Evolutionary conservation across 2,329 filamentous ascomycete species (phyloP).

Genomic region (Stachybotrys chlorohalonatus): DNA sequence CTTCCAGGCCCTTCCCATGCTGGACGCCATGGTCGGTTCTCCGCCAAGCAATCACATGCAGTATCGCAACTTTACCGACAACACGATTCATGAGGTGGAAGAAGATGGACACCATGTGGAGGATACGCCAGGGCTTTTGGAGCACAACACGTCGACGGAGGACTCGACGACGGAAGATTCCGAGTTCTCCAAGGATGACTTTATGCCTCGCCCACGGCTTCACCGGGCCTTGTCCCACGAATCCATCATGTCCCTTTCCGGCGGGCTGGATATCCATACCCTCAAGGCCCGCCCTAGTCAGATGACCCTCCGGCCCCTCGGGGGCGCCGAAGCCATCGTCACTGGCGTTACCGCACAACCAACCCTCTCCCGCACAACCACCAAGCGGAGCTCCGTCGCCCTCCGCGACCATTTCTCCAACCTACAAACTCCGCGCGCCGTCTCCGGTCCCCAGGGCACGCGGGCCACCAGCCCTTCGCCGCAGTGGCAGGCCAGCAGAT

Average conservation of each 20-base stretch:
- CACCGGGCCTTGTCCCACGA: slow-evolving; percentile 72
- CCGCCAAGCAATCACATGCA: slow-evolving; percentile 10
- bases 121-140: slow-evolving; percentile 14
- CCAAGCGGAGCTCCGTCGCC: slow-evolving; percentile 42
- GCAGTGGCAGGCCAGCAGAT: slow-evolving; percentile 22
- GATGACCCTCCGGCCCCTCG: slow-evolving; percentile 49
- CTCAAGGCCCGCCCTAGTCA: slow-evolving; percentile 69
- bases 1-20: slow-evolving; percentile 29
- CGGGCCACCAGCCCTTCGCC: slow-evolving; percentile 16
- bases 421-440: slow-evolving; percentile 22
- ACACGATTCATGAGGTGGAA: slow-evolving; percentile 28
- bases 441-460: slow-evolving; percentile 19
- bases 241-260: slow-evolving; percentile 77
- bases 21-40: slow-evolving; percentile 21
- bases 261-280: slow-evolving; percentile 85
- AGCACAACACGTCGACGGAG: slow-evolving; percentile 21
- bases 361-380: slow-evolving; percentile 38
- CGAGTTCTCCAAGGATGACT: slow-evolving; percentile 22
- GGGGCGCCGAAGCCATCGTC: slow-evolving; percentile 45
- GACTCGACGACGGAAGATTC: slow-evolving; percentile 23
- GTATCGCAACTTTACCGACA: slow-evolving; percentile 14
- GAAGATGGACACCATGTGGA: slow-evolving; percentile 19
- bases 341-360: slow-evolving; percentile 52
- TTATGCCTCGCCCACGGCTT: slow-evolving; percentile 34
- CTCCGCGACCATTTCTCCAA: slow-evolving; percentile 47